These are phyloP conservation scores for Clarkia xantiana DNA, from an alignment of 345 rosid species.

Conservation along the genomic window DNA sequence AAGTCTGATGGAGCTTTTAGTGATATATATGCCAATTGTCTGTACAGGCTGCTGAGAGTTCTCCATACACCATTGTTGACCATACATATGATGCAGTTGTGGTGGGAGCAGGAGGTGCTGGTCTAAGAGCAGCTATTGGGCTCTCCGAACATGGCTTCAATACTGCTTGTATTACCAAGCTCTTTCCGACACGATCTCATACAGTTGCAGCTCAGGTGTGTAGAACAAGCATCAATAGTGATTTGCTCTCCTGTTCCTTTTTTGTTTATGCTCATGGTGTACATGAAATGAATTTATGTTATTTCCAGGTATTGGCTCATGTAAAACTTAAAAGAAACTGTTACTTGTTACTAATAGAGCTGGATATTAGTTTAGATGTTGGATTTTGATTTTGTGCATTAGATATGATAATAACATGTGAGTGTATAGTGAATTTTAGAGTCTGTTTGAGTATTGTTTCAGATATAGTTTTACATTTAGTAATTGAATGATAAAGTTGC, in stretches of 20 bases:
- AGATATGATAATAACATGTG: no score
- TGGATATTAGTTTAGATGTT: no score
- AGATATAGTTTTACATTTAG: no score
- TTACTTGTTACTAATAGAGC: no score
- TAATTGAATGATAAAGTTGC: no score
- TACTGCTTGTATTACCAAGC: conserved; percentile 97
- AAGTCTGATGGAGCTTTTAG: no score
- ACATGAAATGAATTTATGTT: no score
- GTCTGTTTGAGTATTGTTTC: no score
- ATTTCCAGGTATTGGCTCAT: no score
- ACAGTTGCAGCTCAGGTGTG: conserved; percentile 97
- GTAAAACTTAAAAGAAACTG: no score
- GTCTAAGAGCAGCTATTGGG: conserved; percentile 91
- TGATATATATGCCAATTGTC: not conserved
- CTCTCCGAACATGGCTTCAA: conserved; percentile 98
- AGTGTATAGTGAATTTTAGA: no score
- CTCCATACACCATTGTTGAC: conserved; percentile 68
- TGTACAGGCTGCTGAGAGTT: not conserved
- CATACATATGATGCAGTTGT: conserved; percentile 94
- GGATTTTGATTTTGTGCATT: no score
- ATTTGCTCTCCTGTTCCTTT: not conserved
- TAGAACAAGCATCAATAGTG: not conserved
- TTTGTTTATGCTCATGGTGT: not conserved
- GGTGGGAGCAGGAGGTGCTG: conserved; percentile 98
- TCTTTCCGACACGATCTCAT: conserved; percentile 91